These are phyloP conservation scores for Cymbopogon flexuosus DNA, from an alignment of 202 grass and related monocot species.

Conservation along the genomic window DNA sequence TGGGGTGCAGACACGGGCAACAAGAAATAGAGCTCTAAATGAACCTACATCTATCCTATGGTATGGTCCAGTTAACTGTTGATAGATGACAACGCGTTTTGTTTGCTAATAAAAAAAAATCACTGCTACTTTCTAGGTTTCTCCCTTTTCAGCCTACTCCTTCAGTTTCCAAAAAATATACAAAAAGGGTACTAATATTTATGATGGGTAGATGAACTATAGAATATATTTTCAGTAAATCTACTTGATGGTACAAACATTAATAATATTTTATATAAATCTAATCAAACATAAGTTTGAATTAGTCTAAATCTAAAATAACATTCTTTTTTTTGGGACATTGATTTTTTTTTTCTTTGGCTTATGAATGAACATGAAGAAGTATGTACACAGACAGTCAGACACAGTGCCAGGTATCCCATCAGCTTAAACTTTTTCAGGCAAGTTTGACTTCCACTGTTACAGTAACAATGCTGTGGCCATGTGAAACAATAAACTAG, in stretches of 20 bases:
- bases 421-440: neutral
- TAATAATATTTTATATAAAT: neutral
- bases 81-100: slow-evolving; percentile 29
- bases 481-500: neutral
- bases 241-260: neutral
- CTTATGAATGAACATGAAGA: neutral
- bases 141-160: neutral
- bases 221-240: neutral
- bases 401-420: neutral
- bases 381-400: neutral
- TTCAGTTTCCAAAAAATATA: neutral
- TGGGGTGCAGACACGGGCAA: slow-evolving; percentile 6
- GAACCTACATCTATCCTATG: slow-evolving; percentile 21
- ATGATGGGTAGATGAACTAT: neutral
- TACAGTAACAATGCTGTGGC: neutral
- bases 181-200: neutral
- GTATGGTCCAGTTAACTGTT: slow-evolving; percentile 10
- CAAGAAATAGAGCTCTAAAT: slow-evolving; percentile 27
- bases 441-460: neutral
- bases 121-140: neutral
- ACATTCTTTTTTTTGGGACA: neutral
- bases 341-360: neutral
- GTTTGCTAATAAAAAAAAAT: slow-evolving; percentile 5
- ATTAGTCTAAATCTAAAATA: neutral
- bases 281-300: neutral